Evolutionary conservation across 2,329 filamentous ascomycete species (phyloP), one percentile per base, ranked within the genome.

Genomic region (Fusarium hainanense): DNA sequence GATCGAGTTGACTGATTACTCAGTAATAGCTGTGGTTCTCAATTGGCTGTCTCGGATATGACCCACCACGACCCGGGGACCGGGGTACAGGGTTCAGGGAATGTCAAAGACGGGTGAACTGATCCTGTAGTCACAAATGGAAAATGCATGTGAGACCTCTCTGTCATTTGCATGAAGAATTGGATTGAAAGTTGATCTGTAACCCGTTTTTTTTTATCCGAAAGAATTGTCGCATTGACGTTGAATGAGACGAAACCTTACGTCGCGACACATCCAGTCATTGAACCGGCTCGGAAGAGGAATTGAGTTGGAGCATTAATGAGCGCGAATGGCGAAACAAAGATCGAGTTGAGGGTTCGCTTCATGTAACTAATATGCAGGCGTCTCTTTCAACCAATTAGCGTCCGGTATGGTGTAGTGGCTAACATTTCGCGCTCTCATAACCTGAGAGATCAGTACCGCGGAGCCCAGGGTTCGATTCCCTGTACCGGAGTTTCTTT

Each of bases 341-440:
- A 21, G 21, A 4, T 21, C 4, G 21, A 21, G 21, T 21, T 21
- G 21, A 21, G 4, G 21, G 21, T 8, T 4, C n/a, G n/a, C n/a
- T n/a, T n/a, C n/a, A n/a, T n/a, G n/a, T n/a, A n/a, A n/a, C n/a
- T n/a, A n/a, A n/a, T n/a, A n/a, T n/a, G n/a, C n/a, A n/a, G n/a
- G n/a, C n/a, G n/a, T n/a, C n/a, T n/a, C n/a, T 12, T 2, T 23
- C 8, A 50, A 18, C 52, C 21, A 23, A 32, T 23, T 4, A 21
- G 12, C 16, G 63, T 76, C 74, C 74, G 74, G 75, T 76, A 77
- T 77, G 75, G 74, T 77, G 75, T 77, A 76, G 73, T 77, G 74
- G 75, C 74, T 74, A 76, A 76, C 75, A 76, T 76, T 76, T 76
- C 73, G 71, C 75, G 75, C 75, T 76, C 63, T 76, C 75, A 76